A percentile compares a stretch with the other conserved stretches of the same genome.
These are phyloP conservation scores for Macrolepiota fuliginosa DNA, from an alignment of 768 basidiomycete species.

Conservation along the genomic window DNA sequence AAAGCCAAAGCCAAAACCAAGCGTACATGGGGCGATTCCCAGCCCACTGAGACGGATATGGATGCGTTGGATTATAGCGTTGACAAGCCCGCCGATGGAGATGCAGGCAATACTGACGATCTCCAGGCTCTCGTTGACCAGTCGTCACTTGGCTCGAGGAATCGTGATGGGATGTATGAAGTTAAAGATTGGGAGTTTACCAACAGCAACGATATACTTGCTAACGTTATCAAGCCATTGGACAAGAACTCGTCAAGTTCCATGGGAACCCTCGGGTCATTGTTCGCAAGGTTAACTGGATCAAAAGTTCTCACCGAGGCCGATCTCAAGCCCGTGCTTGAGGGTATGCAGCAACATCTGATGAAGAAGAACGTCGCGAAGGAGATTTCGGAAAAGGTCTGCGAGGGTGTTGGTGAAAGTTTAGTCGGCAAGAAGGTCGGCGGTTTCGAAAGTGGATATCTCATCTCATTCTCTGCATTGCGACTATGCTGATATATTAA, in stretches of 20 bases:
- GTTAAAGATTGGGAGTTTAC: slow-evolving; percentile 81
- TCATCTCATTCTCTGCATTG: slow-evolving; percentile 2
- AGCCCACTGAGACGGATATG: slow-evolving; percentile 85
- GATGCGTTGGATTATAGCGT: slow-evolving; percentile 86
- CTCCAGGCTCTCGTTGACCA: slow-evolving; percentile 64
- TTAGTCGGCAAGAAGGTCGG: slow-evolving; percentile 90
- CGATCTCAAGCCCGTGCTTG: slow-evolving; percentile 85
- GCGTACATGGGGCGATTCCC: slow-evolving; percentile 91
- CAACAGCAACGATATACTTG: slow-evolving; percentile 48
- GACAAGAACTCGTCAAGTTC: slow-evolving; percentile 39
- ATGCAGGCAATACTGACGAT: slow-evolving; percentile 39
- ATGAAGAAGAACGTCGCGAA: slow-evolving; percentile 99
- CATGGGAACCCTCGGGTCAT: slow-evolving; percentile 65
- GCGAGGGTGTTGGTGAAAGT: slow-evolving; percentile 88
- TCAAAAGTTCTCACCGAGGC: slow-evolving; percentile 77
- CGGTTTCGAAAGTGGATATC: slow-evolving; percentile 74
- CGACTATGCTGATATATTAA: slow-evolving; percentile 9
- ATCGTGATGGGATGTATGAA: slow-evolving; percentile 63
- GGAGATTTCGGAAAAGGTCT: slow-evolving; percentile 92
- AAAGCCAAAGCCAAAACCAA: slow-evolving; percentile 68
- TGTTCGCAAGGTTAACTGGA: slow-evolving; percentile 85
- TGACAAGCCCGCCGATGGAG: slow-evolving; percentile 40
- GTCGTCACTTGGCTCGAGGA: slow-evolving; percentile 74
- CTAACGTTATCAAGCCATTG: slow-evolving; percentile 51
- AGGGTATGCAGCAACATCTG: slow-evolving; percentile 95